A percentile compares a stretch with the other conserved stretches of the same genome.
Evolutionary conservation across 2,329 filamentous ascomycete genomes (phyloP).

Genomic region (Cladophialophora yegresii): DNA sequence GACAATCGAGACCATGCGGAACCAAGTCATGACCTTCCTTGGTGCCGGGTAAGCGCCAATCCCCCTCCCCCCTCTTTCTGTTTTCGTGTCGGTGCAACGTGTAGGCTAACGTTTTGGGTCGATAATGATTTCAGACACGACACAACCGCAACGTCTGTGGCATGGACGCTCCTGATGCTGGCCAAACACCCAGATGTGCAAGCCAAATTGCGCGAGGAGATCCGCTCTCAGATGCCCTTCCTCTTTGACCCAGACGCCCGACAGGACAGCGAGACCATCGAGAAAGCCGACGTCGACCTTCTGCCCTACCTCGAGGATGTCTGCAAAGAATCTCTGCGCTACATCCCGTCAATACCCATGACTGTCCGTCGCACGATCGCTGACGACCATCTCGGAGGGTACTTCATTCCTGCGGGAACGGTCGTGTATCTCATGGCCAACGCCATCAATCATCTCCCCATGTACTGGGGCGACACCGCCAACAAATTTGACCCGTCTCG

Average conservation of each 20-base stretch:
- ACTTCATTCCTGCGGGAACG: constrained; percentile 48
- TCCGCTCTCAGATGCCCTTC: constrained; percentile 44
- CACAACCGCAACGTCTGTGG: constrained; percentile 49
- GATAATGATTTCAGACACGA: constrained; percentile 29
- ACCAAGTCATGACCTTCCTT: constrained; percentile 49
- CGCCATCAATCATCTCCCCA: constrained; percentile 46
- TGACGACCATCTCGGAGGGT: constrained; percentile 46
- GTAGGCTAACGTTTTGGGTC: too few species aligned
- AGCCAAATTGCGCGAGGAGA: constrained; percentile 46
- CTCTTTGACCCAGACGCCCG: constrained; percentile 44
- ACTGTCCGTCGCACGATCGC: constrained; percentile 48
- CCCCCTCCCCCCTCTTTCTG: too few species aligned
- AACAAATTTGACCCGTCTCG: constrained; percentile 49
- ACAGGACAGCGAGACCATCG: constrained; percentile 39
- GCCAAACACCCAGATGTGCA: constrained; percentile 46
- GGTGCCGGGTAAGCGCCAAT: constrained; percentile 41
- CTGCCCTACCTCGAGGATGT: constrained; percentile 52
- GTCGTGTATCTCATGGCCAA: constrained; percentile 50
- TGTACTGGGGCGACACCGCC: constrained; percentile 47
- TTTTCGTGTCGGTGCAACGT: too few species aligned
- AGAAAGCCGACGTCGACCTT: constrained; percentile 44
- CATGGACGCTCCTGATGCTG: constrained; percentile 49
- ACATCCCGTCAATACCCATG: constrained; percentile 52
- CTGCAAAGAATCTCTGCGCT: constrained; percentile 51
- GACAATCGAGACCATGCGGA: constrained; percentile 40